A percentile compares a stretch with the other conserved stretches of the same genome.
phyloP scores from a whole-genome alignment of 331 rosid species.

The Acacia concinna region DNA sequence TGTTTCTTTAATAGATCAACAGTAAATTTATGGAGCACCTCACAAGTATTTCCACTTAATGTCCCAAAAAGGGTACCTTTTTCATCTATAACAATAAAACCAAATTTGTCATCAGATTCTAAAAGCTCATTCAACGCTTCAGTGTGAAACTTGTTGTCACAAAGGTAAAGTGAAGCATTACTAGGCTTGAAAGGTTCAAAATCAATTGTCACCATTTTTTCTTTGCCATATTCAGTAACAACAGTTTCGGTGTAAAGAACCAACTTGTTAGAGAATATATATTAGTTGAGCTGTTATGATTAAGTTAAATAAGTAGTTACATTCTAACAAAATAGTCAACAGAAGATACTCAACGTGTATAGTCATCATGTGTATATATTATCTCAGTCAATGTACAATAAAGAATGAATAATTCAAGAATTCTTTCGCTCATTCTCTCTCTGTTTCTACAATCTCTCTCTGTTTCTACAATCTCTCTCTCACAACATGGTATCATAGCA shows the following conservation, averaged over 20 bases:
- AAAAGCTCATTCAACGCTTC: conserved; percentile 61
- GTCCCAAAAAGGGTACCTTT: conserved; percentile 68
- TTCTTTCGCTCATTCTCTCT: too few relatives aligned
- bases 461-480: too few relatives aligned
- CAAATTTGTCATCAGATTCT: conserved; percentile 65
- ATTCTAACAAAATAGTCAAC: too few relatives aligned
- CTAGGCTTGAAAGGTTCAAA: conserved; percentile 68
- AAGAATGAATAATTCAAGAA: too few relatives aligned
- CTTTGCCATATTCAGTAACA: conserved; percentile 66
- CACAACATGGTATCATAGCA: too few relatives aligned
- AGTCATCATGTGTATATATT: too few relatives aligned
- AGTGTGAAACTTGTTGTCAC: conserved; percentile 68
- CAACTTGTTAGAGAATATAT: too few relatives aligned
- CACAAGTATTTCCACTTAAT: conserved; percentile 60
- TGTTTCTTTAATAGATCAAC: conserved; percentile 64
- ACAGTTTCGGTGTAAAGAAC: conserved; percentile 64
- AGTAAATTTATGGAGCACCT: conserved; percentile 63
- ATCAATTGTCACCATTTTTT: conserved; percentile 62
- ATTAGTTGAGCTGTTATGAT: too few relatives aligned
- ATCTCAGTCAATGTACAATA: too few relatives aligned
- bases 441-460: too few relatives aligned
- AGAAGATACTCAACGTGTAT: too few relatives aligned
- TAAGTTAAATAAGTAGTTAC: too few relatives aligned
- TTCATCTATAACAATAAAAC: conserved; percentile 62
- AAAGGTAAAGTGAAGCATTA: conserved; percentile 60